phyloP scores from a whole-genome alignment of 768 basidiomycete species.

The Podaxis sp. region DNA sequence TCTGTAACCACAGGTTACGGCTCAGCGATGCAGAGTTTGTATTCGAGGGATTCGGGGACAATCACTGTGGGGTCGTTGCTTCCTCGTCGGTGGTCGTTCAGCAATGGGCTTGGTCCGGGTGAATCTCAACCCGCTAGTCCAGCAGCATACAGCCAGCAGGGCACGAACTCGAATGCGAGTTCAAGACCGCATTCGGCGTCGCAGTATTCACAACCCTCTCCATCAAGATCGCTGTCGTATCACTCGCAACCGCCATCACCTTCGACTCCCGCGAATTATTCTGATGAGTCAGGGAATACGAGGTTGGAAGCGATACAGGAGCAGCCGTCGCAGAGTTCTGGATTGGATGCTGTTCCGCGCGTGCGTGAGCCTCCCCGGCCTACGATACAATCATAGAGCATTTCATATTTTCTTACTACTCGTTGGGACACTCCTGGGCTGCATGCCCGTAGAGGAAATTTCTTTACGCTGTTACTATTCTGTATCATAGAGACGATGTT shows the following conservation, averaged over 20 bases:
- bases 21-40: conserved; percentile 26
- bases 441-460: conserved; percentile 6
- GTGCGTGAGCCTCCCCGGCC: not conserved
- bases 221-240: not conserved
- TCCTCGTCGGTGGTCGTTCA: conserved; percentile 34
- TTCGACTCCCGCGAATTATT: conserved; percentile 8
- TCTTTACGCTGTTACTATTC: conserved; percentile 3
- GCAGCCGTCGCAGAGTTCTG: conserved; percentile 10
- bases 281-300: not conserved
- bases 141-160: not conserved
- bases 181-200: conserved; percentile 11
- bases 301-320: not conserved
- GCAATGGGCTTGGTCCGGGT: not conserved
- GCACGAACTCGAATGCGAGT: not conserved
- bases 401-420: conserved; percentile 3
- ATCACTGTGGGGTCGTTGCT: conserved; percentile 35
- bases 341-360: not conserved
- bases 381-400: not conserved
- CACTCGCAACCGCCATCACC: conserved; percentile 6
- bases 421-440: conserved; percentile 1
- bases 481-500: conserved; percentile 7
- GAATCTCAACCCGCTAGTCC: conserved; percentile 5
- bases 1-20: conserved; percentile 21
- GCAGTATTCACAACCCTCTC: not conserved
- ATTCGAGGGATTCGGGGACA: conserved; percentile 31